Evolutionary conservation across 2,329 filamentous ascomycete genomes (phyloP).

Genomic region (Fusarium gaditjirri): DNA sequence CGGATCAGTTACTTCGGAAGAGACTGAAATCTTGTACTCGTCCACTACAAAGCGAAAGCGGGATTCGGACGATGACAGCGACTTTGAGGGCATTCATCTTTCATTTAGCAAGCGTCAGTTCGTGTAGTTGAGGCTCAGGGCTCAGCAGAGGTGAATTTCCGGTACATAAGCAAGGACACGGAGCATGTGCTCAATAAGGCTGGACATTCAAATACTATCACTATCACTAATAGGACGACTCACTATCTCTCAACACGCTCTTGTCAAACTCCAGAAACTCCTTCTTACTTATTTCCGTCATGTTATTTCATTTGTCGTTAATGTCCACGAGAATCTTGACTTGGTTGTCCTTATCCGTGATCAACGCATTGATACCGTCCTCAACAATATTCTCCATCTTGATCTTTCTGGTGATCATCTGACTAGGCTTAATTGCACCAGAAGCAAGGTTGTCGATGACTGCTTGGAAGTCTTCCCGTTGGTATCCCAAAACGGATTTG

Average conservation of each 20-base stretch:
- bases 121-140: not conserved
- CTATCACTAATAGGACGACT: not conserved
- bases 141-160: no score
- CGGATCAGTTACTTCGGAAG: not conserved
- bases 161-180: not conserved
- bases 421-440: slow-evolving; percentile 53
- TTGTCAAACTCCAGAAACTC: not conserved
- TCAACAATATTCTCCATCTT: slow-evolving; percentile 65
- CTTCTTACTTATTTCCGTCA: not conserved
- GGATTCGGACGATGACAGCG: not conserved
- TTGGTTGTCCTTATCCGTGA: slow-evolving; percentile 69
- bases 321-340: slow-evolving; percentile 70
- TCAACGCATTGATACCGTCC: slow-evolving; percentile 65
- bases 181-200: not conserved
- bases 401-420: slow-evolving; percentile 71
- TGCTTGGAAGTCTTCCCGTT: slow-evolving; percentile 60
- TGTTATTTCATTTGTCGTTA: slow-evolving; percentile 19
- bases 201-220: not conserved
- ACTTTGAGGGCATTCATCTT: not conserved
- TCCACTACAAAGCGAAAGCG: not conserved
- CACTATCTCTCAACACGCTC: not conserved
- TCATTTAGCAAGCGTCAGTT: not conserved
- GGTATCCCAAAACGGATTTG: slow-evolving; percentile 42
- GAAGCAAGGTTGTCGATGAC: slow-evolving; percentile 59
- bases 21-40: not conserved